phyloP scores from a whole-genome alignment of 1,284 basidiomycete genomes.

The Boletus mariae region DNA sequence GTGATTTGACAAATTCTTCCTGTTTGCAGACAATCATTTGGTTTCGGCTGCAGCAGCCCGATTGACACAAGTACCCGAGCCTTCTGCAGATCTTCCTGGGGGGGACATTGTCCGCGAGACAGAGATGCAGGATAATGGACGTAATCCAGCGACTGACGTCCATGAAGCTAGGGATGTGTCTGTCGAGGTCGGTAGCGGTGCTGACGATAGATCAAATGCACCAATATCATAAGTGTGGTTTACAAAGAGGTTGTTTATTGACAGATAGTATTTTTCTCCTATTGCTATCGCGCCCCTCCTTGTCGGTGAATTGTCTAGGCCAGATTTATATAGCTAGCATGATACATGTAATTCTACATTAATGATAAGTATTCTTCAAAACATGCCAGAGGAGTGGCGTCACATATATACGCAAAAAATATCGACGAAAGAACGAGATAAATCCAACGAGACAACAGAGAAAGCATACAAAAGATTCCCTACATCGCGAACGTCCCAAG shows the following conservation, averaged over 20 bases:
- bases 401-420: slow-evolving; percentile 13
- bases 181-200: neutral
- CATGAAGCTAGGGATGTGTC: neutral
- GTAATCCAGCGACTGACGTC: neutral
- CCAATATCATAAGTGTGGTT: neutral
- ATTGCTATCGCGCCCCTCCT: neutral
- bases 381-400: slow-evolving; percentile 15
- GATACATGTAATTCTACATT: slow-evolving; percentile 34
- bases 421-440: slow-evolving; percentile 9
- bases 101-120: slow-evolving; percentile 1
- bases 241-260: neutral
- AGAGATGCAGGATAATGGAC: neutral
- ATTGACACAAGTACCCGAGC: slow-evolving; percentile 6
- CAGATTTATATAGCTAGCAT: slow-evolving; percentile 12
- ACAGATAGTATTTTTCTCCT: neutral
- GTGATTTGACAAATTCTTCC: slow-evolving; percentile 5
- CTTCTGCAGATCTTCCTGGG: neutral
- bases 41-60: slow-evolving; percentile 23
- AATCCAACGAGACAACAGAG: slow-evolving; percentile 12
- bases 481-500: slow-evolving; percentile 25
- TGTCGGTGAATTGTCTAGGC: neutral
- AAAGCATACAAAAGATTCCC: slow-evolving; percentile 1
- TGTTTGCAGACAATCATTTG: slow-evolving; percentile 46
- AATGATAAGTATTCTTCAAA: slow-evolving; percentile 22
- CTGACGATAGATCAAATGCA: slow-evolving; percentile 1